Base-by-base conservation (phyloP, 1,139 yeast genomes). In the Zhuliangozyma blackwelliae region DNA sequence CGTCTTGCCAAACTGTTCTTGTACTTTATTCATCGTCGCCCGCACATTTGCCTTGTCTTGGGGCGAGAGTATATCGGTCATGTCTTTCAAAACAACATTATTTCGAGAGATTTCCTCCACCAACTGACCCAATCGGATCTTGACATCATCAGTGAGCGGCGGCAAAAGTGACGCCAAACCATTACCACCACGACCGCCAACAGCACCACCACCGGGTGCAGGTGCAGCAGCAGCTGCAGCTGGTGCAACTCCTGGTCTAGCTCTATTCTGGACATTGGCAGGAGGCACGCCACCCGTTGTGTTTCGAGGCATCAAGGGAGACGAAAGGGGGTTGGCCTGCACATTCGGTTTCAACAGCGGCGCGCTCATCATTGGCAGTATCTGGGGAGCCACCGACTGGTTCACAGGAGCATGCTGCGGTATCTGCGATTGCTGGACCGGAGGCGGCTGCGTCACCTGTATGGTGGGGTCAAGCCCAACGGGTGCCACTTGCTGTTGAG, bases 31-130 rank as follows among this genome's bases (percentile, higher is more conserved):
- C 54, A 82, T 71, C 30, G 76, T 68, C 22, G 80, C 79, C 35
- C 78, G 68, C 19, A 86, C 85, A 32, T 71, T 68, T 27, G 68
- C 71, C 57, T 82, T 84, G 44, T 86, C 90, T 29, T 77, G 80
- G 19, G 72, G 77, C 0, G 82, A 63, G 40, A 86, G 65, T 38
- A 72, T 61, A 44, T 66, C 68, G 0, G 92, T 81, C 30, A 82
- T 72, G 51, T 87, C 86, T 40, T 79, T 77, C 43, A 86, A 61
- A 30, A 78, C 74, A 25, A 86, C 76, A 25, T 84, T 85, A 39
- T 81, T 77, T 27, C 76, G 66, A 1, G 83, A 68, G 1, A 84
- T 89, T 43, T 85, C 94, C 31, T 78, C 82, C 42, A 81, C 72
- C 34, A 88, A 70, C 41, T 72, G 75, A 42, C 80, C 73, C 44